Evolutionary conservation across 1,284 basidiomycete genomes (phyloP).

Genomic region (Papiliotrema fonsecae): DNA sequence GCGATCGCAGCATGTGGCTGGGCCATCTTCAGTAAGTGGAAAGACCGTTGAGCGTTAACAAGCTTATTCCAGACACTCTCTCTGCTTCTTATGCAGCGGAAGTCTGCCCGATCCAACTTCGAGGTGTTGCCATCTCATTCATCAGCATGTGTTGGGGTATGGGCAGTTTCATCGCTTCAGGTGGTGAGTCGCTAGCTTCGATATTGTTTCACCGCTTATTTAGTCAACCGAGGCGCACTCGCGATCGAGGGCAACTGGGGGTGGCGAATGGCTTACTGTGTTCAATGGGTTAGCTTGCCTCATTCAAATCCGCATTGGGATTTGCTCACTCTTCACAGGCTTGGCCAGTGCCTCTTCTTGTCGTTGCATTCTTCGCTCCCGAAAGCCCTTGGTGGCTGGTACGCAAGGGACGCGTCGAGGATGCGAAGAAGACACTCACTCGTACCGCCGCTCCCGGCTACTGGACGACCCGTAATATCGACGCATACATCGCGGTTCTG

Average conservation of each 20-base stretch:
- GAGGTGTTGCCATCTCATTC: slow-evolving; percentile 49
- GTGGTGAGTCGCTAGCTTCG: too few species aligned
- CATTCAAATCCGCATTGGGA: too few species aligned
- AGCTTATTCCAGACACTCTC: slow-evolving; percentile 33
- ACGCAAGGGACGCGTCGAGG: slow-evolving; percentile 5
- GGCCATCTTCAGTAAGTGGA: slow-evolving; percentile 8
- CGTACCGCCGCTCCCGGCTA: slow-evolving; percentile 37
- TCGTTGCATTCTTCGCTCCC: slow-evolving; percentile 12
- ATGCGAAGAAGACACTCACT: slow-evolving; percentile 14
- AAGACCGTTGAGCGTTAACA: neutral
- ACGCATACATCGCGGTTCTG: slow-evolving; percentile 40
- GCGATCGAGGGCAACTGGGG: slow-evolving; percentile 20
- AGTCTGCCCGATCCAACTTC: slow-evolving; percentile 50
- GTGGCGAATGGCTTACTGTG: slow-evolving; percentile 16
- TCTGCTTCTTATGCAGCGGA: slow-evolving; percentile 51
- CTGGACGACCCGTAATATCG: slow-evolving; percentile 34
- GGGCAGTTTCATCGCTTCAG: slow-evolving; percentile 44
- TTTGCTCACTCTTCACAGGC: too few species aligned
- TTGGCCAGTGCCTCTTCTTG: slow-evolving; percentile 17
- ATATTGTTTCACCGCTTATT: too few species aligned
- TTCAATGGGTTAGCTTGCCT: slow-evolving; percentile 27
- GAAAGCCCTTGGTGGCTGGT: slow-evolving; percentile 14
- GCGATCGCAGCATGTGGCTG: slow-evolving; percentile 9
- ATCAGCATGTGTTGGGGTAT: slow-evolving; percentile 51
- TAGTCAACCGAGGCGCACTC: slow-evolving; percentile 42